Conservation (phyloP, 306 rosid species). For the Abrus pulchellus region DNA sequence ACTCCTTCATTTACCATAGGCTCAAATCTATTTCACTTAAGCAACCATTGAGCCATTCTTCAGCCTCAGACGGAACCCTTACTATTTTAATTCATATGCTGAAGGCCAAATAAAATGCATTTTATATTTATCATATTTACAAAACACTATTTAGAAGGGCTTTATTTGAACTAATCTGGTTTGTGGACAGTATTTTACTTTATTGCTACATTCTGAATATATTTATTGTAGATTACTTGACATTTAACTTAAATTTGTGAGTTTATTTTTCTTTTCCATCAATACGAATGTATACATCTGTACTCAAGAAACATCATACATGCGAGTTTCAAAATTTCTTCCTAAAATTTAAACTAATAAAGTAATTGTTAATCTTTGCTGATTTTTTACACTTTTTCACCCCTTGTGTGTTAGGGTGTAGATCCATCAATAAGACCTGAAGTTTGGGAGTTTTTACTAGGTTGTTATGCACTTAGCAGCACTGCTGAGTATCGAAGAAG, state of each 20-base stretch:
- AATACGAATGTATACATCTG: conserved; percentile 24
- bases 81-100: background rate
- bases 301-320: conserved; percentile 23
- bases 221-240: conserved; percentile 28
- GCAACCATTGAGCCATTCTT: background rate
- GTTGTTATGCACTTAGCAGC: conserved; percentile 85
- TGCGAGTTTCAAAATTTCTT: conserved; percentile 24
- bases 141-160: background rate
- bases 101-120: conserved; percentile 3
- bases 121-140: background rate
- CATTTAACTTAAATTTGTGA: conserved; percentile 3
- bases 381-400: conserved; percentile 46
- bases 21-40: background rate
- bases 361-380: conserved; percentile 36
- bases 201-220: conserved; percentile 13
- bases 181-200: background rate
- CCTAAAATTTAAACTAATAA: conserved; percentile 20
- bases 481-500: conserved; percentile 74
- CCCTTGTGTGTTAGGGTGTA: conserved; percentile 69
- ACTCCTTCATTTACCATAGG: background rate
- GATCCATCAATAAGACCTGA: conserved; percentile 91
- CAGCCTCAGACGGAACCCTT: background rate
- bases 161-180: conserved; percentile 1
- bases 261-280: conserved; percentile 30
- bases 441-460: conserved; percentile 97